These are phyloP conservation scores for Lasiosphaeriaceae sp. DNA, from an alignment of 495 filamentous ascomycete species.

Conservation along the genomic window DNA sequence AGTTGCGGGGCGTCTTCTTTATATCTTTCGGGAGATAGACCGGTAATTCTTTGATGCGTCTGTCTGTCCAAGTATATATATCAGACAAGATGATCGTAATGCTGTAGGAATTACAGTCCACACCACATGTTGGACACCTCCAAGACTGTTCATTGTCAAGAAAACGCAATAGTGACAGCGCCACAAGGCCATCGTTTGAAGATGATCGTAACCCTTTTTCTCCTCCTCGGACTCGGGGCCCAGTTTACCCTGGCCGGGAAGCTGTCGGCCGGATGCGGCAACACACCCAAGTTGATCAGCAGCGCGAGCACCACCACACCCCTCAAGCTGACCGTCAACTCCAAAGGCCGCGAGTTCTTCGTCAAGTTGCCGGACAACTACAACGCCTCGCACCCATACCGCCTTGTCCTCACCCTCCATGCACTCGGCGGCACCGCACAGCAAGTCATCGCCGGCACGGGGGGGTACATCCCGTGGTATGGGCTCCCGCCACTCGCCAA, in stretches of 20 bases:
- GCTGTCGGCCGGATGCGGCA: conserved; percentile 15
- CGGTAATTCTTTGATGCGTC: too few species aligned
- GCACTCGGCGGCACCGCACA: conserved; percentile 33
- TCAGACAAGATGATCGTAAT: too few species aligned
- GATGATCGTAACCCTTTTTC: not conserved
- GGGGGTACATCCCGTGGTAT: conserved; percentile 34
- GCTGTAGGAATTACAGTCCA: too few species aligned
- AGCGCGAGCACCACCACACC: conserved; percentile 5
- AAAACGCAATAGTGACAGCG: too few species aligned
- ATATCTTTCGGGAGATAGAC: too few species aligned
- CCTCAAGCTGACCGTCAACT: conserved; percentile 21
- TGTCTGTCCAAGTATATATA: too few species aligned
- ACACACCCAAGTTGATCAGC: conserved; percentile 8
- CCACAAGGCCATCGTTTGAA: too few species aligned
- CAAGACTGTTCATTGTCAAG: too few species aligned
- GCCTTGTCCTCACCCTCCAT: conserved; percentile 41
- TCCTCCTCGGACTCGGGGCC: not conserved
- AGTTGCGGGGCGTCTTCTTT: too few species aligned
- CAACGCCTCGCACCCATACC: conserved; percentile 36
- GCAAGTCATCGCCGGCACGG: conserved; percentile 30
- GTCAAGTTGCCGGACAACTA: conserved; percentile 39
- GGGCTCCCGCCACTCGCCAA: conserved; percentile 35
- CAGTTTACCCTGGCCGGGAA: not conserved
- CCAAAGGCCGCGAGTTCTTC: conserved; percentile 29
- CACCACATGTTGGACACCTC: too few species aligned